These are phyloP conservation scores for Odontarrhena argentea DNA, from an alignment of 345 rosid genomes.

Conservation along the genomic window DNA sequence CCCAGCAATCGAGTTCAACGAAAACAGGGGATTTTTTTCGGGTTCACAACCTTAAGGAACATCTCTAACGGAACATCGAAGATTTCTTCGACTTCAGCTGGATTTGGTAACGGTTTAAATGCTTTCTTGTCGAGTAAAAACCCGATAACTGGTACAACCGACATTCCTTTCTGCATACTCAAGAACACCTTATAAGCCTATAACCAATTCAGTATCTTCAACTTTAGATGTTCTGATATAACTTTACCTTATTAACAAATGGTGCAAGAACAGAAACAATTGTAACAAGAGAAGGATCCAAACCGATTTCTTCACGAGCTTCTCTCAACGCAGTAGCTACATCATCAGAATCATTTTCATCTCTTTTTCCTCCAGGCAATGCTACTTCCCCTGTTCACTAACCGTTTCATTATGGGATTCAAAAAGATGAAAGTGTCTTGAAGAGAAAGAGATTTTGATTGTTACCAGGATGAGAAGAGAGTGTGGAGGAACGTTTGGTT, in stretches of 20 bases:
- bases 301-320: conserved; percentile 67
- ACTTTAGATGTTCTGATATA: conserved; percentile 12
- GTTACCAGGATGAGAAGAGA: conserved; percentile 53
- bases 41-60: conserved; percentile 60
- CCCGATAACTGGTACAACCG: conserved; percentile 64
- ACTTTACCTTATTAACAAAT: conserved; percentile 47
- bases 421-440: background rate
- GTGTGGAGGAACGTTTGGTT: conserved; percentile 53
- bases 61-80: conserved; percentile 72
- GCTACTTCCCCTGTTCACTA: conserved; percentile 58
- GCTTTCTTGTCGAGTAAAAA: conserved; percentile 50
- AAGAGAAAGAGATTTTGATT: background rate
- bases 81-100: conserved; percentile 65
- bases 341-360: conserved; percentile 54
- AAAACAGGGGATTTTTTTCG: conserved; percentile 1
- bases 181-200: background rate
- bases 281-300: conserved; percentile 60
- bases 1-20: background rate
- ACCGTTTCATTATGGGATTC: background rate
- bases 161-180: conserved; percentile 45
- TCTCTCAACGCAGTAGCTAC: conserved; percentile 63
- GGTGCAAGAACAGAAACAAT: conserved; percentile 51
- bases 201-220: conserved; percentile 11
- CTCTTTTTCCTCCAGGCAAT: conserved; percentile 66
- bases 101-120: conserved; percentile 49